A percentile compares a stretch with the other conserved stretches of the same genome.
Evolutionary conservation across 768 basidiomycete species (phyloP).

Genomic region (Cystofilobasidium capitatum): DNA sequence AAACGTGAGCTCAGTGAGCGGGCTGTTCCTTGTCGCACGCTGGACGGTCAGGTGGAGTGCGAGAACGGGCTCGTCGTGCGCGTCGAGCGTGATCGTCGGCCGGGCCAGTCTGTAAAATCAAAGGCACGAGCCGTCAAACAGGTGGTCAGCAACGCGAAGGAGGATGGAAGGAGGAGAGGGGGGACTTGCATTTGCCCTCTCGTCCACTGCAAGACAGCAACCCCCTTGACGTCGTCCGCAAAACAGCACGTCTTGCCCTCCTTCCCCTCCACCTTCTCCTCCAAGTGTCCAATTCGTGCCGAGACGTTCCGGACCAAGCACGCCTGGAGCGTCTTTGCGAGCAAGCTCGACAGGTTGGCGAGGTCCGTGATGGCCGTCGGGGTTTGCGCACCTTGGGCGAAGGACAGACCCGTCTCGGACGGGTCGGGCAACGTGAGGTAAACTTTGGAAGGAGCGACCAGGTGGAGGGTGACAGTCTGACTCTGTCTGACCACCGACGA

Average conservation of each 20-base stretch:
- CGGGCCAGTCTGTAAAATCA: too few relatives aligned
- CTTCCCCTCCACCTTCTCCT: not conserved
- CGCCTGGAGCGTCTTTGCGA: not conserved
- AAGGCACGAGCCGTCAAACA: too few relatives aligned
- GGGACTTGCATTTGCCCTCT: conserved; percentile 8
- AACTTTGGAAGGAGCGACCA: conserved; percentile 7
- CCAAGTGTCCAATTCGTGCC: not conserved
- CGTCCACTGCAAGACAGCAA: conserved; percentile 9
- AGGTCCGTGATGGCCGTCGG: conserved; percentile 4
- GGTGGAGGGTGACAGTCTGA: not conserved
- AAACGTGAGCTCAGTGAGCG: too few relatives aligned
- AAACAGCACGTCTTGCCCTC: conserved; percentile 1
- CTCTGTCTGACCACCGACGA: not conserved
- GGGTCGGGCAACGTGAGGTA: not conserved
- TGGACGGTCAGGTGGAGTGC: too few relatives aligned
- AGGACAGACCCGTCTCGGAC: not conserved
- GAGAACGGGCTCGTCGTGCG: too few relatives aligned
- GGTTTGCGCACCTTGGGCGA: not conserved
- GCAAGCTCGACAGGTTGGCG: not conserved
- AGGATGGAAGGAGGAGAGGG: not conserved
- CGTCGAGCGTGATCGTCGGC: too few relatives aligned
- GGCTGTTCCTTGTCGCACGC: too few relatives aligned
- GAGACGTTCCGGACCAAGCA: not conserved
- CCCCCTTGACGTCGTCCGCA: not conserved
- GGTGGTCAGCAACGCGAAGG: too few relatives aligned